Conservation (phyloP, 495 filamentous ascomycete genomes). For the Friedmanniomyces simplex region DNA sequence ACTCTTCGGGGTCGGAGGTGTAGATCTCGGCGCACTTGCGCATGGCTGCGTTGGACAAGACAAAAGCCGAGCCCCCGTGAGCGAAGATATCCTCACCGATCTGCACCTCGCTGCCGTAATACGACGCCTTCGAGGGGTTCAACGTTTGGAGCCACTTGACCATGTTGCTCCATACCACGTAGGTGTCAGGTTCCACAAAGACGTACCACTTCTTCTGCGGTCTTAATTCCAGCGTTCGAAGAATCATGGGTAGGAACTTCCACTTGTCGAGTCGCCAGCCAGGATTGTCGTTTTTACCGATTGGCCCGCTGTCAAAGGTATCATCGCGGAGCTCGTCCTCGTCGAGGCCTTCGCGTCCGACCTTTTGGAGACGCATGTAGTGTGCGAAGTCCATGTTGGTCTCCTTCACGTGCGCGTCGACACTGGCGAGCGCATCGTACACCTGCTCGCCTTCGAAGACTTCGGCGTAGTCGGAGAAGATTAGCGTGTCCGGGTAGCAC, state of each 20-base stretch:
- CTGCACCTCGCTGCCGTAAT: conserved; percentile 38
- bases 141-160: conserved; percentile 43
- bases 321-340: not conserved
- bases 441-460: conserved; percentile 38
- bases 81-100: conserved; percentile 38
- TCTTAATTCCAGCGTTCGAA: conserved; percentile 33
- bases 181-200: conserved; percentile 60
- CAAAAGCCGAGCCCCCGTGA: conserved; percentile 45
- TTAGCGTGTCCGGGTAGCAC: conserved; percentile 44
- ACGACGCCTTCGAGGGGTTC: conserved; percentile 38
- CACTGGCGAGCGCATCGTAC: conserved; percentile 41
- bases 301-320: not conserved
- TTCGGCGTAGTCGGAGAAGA: conserved; percentile 47
- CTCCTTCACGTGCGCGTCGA: conserved; percentile 30
- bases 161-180: conserved; percentile 52
- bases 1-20: not conserved
- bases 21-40: conserved; percentile 1
- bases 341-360: not conserved
- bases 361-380: conserved; percentile 32
- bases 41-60: conserved; percentile 41
- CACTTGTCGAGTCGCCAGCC: conserved; percentile 61
- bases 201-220: conserved; percentile 53
- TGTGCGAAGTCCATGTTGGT: conserved; percentile 40
- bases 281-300: conserved; percentile 13
- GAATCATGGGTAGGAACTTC: conserved; percentile 61